A percentile compares a stretch with the other conserved stretches of the same genome.
phyloP scores from a whole-genome alignment of 257 asterid species.

The Rubia yunnanensis region DNA sequence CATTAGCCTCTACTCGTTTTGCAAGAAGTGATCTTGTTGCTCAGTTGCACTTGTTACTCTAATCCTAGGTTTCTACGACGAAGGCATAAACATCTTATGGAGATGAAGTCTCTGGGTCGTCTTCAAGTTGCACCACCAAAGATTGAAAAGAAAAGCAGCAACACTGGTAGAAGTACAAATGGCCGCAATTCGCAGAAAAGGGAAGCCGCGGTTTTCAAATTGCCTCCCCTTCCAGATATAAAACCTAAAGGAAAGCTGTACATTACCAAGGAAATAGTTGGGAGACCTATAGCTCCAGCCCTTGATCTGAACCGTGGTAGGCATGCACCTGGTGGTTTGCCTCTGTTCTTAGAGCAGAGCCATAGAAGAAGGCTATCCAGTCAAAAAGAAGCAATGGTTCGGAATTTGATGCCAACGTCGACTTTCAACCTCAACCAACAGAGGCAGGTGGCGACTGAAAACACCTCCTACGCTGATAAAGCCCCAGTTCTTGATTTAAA shows the following conservation, averaged over 20 bases:
- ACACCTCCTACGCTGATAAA: conserved; percentile 14
- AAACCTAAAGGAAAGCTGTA: conserved; percentile 31
- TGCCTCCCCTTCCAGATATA: conserved; percentile 30
- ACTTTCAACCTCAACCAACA: conserved; percentile 39
- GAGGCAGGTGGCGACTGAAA: conserved; percentile 23
- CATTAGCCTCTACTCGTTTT: background rate
- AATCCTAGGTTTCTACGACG: conserved; percentile 46
- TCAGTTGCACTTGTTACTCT: background rate
- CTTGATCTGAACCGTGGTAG: conserved; percentile 24
- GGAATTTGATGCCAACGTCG: conserved; percentile 4
- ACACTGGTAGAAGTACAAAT: conserved; percentile 13
- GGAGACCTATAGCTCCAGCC: conserved; percentile 4
- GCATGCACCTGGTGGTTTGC: conserved; percentile 12
- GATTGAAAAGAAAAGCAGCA: conserved; percentile 20
- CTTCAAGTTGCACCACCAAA: conserved; percentile 24
- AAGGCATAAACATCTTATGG: conserved; percentile 40
- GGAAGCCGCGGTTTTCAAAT: conserved; percentile 23
- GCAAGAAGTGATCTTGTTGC: background rate
- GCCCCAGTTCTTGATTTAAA: conserved; percentile 46
- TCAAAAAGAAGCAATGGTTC: conserved; percentile 21
- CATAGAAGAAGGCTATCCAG: conserved; percentile 27
- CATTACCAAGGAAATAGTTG: conserved; percentile 24
- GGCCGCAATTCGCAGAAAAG: conserved; percentile 18
- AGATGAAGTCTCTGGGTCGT: conserved; percentile 21
- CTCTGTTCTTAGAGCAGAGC: conserved; percentile 21